Evolutionary conservation across 140 eudicot species (phyloP), one percentile per base, ranked within the genome.

Genomic region (Cichorium intybus): DNA sequence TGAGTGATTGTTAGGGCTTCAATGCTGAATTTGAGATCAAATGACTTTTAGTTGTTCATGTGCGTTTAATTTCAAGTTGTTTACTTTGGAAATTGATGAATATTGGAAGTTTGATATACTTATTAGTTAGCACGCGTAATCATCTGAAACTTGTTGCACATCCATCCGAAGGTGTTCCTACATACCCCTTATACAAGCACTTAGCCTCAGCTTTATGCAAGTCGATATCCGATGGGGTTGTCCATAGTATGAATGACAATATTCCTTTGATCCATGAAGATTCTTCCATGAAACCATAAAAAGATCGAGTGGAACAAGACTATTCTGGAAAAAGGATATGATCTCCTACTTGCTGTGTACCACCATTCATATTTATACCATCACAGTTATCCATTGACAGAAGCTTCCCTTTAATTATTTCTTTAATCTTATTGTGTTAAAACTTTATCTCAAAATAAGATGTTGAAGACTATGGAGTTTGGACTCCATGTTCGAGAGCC

Each of bases 401-500:
- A 21, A 49, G 45, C 52, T 22, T 61, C 41, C 31, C 48, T 12
- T 24, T 22, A 6, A 31, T 23, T n/a, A 43, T 23, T 33, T 26
- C 23, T 16, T 24, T 17, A 6, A 10, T 3, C 10, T 11, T 16
- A 27, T n/a, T 27, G 45, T 3, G 28, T 73, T 71, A 35, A 59
- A 24, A 11, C 34, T 66, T 33, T 51, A 39, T 27, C 12, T 67
- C 4, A 22, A 43, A 28, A 75, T n/a, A 62, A 92, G 98, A 66
- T 85, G 70, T 51, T 92, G 66, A 77, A 77, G 77, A 61, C 78
- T 26, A 71, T 88, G 55, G 81, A 81, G 56, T 81, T 85, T 79
- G 80, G 88, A 69, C 87, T 92, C 54, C 89, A 88, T 61, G 96
- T 83, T 66, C 98, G 85, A 78, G 90, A 92, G 82, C 95, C 15